Conservation (phyloP, 2,329 filamentous ascomycete genomes). For the Aspergillus jensenii region DNA sequence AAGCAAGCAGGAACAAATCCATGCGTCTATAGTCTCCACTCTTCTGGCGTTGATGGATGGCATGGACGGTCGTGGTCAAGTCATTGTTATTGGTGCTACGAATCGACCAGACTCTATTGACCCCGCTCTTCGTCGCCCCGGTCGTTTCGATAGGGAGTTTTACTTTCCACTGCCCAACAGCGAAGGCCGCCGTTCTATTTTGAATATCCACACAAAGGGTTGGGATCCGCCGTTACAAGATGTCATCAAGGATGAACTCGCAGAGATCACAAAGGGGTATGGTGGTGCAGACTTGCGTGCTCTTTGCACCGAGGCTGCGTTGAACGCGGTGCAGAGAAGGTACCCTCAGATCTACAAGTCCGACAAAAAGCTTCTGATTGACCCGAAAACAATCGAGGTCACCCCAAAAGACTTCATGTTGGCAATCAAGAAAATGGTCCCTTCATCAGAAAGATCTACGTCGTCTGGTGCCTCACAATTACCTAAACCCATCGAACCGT, state of each 20-base stretch:
- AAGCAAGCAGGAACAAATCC: slow-evolving; percentile 98
- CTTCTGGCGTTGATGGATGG: slow-evolving; percentile 94
- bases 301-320: slow-evolving; percentile 89
- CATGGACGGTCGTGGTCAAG: slow-evolving; percentile 97
- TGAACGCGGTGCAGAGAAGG: slow-evolving; percentile 92
- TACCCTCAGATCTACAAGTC: slow-evolving; percentile 96
- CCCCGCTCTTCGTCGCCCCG: slow-evolving; percentile 88
- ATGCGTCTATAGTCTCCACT: slow-evolving; percentile 94
- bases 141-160: slow-evolving; percentile 95
- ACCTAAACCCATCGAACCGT: slow-evolving; percentile 74
- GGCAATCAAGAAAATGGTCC: slow-evolving; percentile 92
- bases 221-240: slow-evolving; percentile 78
- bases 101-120: slow-evolving; percentile 97
- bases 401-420: slow-evolving; percentile 96
- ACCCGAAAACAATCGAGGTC: slow-evolving; percentile 79
- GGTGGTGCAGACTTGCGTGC: slow-evolving; percentile 93
- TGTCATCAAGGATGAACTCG: slow-evolving; percentile 78
- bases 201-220: slow-evolving; percentile 92
- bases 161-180: slow-evolving; percentile 91
- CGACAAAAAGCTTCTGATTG: slow-evolving; percentile 83
- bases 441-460: slow-evolving; percentile 87
- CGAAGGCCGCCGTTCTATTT: slow-evolving; percentile 76
- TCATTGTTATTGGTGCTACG: slow-evolving; percentile 98
- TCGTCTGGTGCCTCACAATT: slow-evolving; percentile 81
- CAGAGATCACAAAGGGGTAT: slow-evolving; percentile 87